Conservation (phyloP, 352 stramenopile species). For the Phytophthora europaea region DNA sequence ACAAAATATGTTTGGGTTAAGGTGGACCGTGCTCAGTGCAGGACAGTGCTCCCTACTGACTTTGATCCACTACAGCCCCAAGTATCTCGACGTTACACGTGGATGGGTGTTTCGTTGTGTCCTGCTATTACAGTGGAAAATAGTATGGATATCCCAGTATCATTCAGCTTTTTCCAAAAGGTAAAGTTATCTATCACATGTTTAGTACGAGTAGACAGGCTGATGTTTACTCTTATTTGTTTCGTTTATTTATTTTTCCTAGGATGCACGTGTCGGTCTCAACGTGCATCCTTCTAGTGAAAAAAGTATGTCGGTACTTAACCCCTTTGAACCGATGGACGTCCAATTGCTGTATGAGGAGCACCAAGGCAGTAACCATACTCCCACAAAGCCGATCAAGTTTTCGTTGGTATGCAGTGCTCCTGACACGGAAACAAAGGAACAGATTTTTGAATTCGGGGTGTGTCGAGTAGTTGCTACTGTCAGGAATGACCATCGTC, state of each 20-base stretch:
- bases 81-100: slow-evolving; percentile 55
- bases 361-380: neutral
- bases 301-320: slow-evolving; percentile 46
- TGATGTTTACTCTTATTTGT: slow-evolving; percentile 21
- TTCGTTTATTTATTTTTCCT: slow-evolving; percentile 10
- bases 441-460: slow-evolving; percentile 50
- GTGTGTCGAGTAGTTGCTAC: slow-evolving; percentile 40
- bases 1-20: slow-evolving; percentile 51
- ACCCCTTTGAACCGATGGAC: slow-evolving; percentile 45
- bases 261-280: slow-evolving; percentile 30
- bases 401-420: slow-evolving; percentile 35
- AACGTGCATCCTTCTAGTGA: slow-evolving; percentile 28
- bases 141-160: slow-evolving; percentile 38
- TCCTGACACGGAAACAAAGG: slow-evolving; percentile 16
- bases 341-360: slow-evolving; percentile 31
- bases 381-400: neutral
- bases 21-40: slow-evolving; percentile 44
- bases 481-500: slow-evolving; percentile 15
- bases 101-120: slow-evolving; percentile 62
- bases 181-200: slow-evolving; percentile 25
- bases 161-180: slow-evolving; percentile 50
- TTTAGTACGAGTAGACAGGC: neutral
- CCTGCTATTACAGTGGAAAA: slow-evolving; percentile 58
- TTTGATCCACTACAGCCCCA: slow-evolving; percentile 53
- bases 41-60: slow-evolving; percentile 55